Evolutionary conservation across 331 rosid species (phyloP).

Genomic region (Malus hybrid): DNA sequence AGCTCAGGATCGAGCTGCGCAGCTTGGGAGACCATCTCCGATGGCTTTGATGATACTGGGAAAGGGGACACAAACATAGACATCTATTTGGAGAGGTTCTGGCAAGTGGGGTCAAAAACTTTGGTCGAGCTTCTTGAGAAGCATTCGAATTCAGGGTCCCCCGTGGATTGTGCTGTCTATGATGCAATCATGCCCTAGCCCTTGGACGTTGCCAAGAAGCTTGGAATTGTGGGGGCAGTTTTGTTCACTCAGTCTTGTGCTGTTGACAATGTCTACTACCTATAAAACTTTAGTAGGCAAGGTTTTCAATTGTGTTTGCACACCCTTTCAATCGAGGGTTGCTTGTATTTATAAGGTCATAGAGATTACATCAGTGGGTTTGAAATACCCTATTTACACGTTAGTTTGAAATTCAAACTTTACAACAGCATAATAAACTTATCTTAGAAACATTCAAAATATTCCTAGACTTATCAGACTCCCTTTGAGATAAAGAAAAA

Average conservation of each 20-base stretch:
- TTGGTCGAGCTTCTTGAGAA: conserved; percentile 25
- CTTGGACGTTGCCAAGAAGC: conserved; percentile 33
- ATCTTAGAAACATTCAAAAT: too few species aligned
- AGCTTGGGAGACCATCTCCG: conserved; percentile 10
- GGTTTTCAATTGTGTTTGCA: too few species aligned
- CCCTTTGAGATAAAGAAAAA: too few species aligned
- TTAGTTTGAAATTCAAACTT: too few species aligned
- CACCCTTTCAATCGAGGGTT: too few species aligned
- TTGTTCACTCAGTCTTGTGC: conserved; percentile 46
- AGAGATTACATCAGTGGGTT: conserved; percentile 21
- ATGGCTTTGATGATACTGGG: not conserved
- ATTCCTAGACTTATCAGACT: too few species aligned
- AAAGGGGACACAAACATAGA: not conserved
- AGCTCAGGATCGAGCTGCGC: not conserved
- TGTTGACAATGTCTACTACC: conserved; percentile 17
- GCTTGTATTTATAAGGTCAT: conserved; percentile 15
- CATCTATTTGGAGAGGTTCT: not conserved
- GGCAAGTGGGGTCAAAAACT: conserved; percentile 15
- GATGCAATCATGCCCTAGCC: conserved; percentile 29
- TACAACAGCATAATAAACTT: too few species aligned
- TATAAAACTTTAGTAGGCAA: conserved; percentile 55
- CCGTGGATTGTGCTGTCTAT: conserved; percentile 44
- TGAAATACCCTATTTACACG: not conserved
- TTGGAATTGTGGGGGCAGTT: conserved; percentile 20
- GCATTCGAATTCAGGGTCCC: conserved; percentile 2